Evolutionary conservation across 129 eudicot genomes (phyloP).

Genomic region (Centella asiatica): DNA sequence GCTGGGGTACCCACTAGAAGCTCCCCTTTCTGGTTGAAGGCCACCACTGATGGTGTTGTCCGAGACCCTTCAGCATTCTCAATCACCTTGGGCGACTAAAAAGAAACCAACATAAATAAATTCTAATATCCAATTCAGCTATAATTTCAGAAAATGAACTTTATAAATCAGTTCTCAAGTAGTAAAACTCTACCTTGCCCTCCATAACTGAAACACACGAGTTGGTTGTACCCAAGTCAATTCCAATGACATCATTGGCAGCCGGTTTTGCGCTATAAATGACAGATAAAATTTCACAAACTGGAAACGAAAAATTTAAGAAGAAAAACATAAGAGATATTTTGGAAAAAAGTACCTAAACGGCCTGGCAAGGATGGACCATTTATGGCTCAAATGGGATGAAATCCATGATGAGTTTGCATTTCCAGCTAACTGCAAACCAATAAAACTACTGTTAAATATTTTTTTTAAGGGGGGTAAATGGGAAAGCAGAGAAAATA

Average conservation of each 20-base stretch:
- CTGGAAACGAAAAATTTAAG: background rate
- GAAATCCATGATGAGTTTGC: conserved; percentile 34
- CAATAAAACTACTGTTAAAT: background rate
- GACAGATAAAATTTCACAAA: background rate
- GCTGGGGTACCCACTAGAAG: conserved; percentile 88
- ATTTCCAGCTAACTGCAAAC: conserved; percentile 57
- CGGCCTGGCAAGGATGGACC: conserved; percentile 62
- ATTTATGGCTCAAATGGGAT: conserved; percentile 36
- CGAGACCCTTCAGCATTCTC: conserved; percentile 95
- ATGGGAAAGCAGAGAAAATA: no score
- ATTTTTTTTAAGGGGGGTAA: background rate
- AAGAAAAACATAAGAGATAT: background rate
- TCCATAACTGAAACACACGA: conserved; percentile 98
- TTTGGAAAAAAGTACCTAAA: conserved; percentile 41
- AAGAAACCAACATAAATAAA: background rate
- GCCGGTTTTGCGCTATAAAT: conserved; percentile 58
- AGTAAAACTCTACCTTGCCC: conserved; percentile 50
- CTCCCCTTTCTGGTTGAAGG: conserved; percentile 81
- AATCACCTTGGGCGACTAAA: conserved; percentile 70
- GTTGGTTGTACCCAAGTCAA: conserved; percentile 96
- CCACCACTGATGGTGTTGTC: conserved; percentile 92
- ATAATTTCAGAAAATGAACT: background rate
- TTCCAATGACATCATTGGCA: conserved; percentile 92
- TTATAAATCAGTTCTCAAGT: background rate
- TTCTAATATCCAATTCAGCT: background rate